These are phyloP conservation scores for Lyophyllum decastes DNA, from an alignment of 768 basidiomycete species.

Conservation along the genomic window DNA sequence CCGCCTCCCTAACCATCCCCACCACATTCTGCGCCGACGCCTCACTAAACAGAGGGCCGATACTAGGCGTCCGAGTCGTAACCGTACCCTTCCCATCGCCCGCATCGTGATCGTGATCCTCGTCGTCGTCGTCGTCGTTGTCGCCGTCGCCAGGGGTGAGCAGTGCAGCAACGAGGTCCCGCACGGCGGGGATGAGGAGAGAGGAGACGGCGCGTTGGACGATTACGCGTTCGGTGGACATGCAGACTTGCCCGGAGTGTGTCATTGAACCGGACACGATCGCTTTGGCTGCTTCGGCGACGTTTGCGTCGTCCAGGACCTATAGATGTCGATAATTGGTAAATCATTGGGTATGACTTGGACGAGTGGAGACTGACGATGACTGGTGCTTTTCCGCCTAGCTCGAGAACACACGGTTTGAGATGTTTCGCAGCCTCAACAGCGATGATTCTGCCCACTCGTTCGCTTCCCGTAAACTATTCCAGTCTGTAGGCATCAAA, in stretches of 20 bases:
- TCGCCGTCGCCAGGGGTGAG: slow-evolving; percentile 46
- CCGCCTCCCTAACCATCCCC: slow-evolving; percentile 43
- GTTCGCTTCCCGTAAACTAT: slow-evolving; percentile 59
- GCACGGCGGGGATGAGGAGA: slow-evolving; percentile 34
- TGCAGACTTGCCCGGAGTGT: slow-evolving; percentile 58
- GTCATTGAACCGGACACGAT: slow-evolving; percentile 45
- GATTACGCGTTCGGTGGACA: slow-evolving; percentile 62
- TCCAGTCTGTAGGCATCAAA: no score
- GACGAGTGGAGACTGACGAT: slow-evolving; percentile 46
- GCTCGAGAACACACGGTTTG: slow-evolving; percentile 57
- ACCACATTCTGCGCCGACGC: slow-evolving; percentile 47
- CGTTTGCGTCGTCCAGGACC: slow-evolving; percentile 55
- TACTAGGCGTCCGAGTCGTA: slow-evolving; percentile 24
- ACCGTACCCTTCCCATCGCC: no score
- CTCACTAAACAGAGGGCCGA: slow-evolving; percentile 45
- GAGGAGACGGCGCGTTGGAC: slow-evolving; percentile 43
- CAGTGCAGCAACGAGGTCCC: slow-evolving; percentile 24
- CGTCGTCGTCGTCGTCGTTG: no score
- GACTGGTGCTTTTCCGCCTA: slow-evolving; percentile 56
- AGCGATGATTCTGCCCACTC: slow-evolving; percentile 54
- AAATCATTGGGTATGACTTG: no score
- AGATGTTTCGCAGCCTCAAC: slow-evolving; percentile 55
- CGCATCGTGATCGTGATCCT: no score
- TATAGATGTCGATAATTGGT: slow-evolving; percentile 12
- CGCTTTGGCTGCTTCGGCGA: slow-evolving; percentile 52